Evolutionary conservation across 2,329 filamentous ascomycete genomes (phyloP).

Genomic region (Colletotrichum sp.): DNA sequence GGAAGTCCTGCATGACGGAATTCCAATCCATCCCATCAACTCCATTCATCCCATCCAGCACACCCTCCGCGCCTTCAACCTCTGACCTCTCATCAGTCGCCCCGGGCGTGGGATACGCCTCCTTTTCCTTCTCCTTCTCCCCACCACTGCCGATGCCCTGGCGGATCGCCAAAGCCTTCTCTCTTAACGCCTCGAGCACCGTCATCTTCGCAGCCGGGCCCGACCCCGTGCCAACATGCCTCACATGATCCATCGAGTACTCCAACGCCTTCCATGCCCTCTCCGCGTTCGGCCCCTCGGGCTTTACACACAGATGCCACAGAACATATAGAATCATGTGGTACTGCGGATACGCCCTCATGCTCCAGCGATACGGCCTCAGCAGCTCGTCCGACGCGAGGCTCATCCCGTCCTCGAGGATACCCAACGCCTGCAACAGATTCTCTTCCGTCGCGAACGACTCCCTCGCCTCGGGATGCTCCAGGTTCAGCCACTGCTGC

Average conservation of each 20-base stretch:
- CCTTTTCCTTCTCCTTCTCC: not conserved
- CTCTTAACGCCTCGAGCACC: constrained; percentile 31
- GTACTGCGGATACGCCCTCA: constrained; percentile 44
- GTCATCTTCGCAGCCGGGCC: constrained; percentile 31
- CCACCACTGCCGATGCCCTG: not conserved
- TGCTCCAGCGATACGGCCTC: constrained; percentile 39
- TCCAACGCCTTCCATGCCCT: constrained; percentile 35
- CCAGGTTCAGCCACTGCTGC: constrained; percentile 28
- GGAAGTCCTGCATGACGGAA: constrained; percentile 16
- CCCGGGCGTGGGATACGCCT: not conserved
- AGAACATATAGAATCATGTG: constrained; percentile 47
- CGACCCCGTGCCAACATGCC: constrained; percentile 12
- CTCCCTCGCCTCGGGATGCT: constrained; percentile 22
- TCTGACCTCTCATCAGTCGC: not conserved
- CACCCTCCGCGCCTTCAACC: not conserved
- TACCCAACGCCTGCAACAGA: constrained; percentile 33
- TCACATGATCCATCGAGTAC: not conserved
- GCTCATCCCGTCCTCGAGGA: constrained; percentile 34
- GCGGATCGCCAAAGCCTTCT: constrained; percentile 29
- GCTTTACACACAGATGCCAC: constrained; percentile 46
- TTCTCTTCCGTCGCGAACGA: constrained; percentile 33
- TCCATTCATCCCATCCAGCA: not conserved
- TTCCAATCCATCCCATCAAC: constrained; percentile 6
- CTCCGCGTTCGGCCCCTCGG: constrained; percentile 28
- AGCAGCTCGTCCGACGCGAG: constrained; percentile 39